Conservation (phyloP, 768 basidiomycete species). For the Boletus insuetus region DNA sequence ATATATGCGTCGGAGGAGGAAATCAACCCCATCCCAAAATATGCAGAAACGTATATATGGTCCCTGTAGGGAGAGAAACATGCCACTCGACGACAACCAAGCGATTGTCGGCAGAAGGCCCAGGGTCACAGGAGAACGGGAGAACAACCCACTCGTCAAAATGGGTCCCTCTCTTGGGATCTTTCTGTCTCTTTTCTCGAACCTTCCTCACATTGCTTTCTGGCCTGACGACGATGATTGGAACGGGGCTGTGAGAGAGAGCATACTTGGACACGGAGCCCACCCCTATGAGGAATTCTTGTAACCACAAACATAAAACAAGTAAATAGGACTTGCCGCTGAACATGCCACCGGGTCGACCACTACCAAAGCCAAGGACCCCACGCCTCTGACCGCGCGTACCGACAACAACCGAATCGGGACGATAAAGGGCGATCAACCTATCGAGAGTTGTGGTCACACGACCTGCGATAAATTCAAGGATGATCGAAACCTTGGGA, state of each 20-base stretch:
- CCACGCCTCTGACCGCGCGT: conserved; percentile 66
- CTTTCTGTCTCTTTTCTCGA: conserved; percentile 79
- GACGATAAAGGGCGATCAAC: conserved; percentile 87
- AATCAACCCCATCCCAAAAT: no score
- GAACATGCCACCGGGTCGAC: conserved; percentile 23
- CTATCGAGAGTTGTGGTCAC: conserved; percentile 89
- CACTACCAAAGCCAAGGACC: conserved; percentile 43
- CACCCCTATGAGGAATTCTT: conserved; percentile 43
- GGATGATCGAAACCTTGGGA: conserved; percentile 75
- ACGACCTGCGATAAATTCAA: conserved; percentile 92
- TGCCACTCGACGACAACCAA: not conserved
- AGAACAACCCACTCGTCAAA: conserved; percentile 56
- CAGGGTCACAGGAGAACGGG: no score
- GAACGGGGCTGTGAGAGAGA: conserved; percentile 89
- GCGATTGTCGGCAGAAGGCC: no score
- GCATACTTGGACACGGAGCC: conserved; percentile 73
- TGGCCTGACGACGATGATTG: conserved; percentile 92
- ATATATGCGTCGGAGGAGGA: not conserved
- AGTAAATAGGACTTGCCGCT: conserved; percentile 13
- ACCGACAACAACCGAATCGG: conserved; percentile 91
- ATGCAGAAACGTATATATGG: no score
- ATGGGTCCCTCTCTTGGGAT: conserved; percentile 85
- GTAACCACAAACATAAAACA: not conserved
- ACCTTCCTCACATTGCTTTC: conserved; percentile 84
- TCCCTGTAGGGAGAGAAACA: not conserved